These are phyloP conservation scores for Lichtheimia ornata DNA, from an alignment of 371 early-diverging fungal species.

Conservation along the genomic window DNA sequence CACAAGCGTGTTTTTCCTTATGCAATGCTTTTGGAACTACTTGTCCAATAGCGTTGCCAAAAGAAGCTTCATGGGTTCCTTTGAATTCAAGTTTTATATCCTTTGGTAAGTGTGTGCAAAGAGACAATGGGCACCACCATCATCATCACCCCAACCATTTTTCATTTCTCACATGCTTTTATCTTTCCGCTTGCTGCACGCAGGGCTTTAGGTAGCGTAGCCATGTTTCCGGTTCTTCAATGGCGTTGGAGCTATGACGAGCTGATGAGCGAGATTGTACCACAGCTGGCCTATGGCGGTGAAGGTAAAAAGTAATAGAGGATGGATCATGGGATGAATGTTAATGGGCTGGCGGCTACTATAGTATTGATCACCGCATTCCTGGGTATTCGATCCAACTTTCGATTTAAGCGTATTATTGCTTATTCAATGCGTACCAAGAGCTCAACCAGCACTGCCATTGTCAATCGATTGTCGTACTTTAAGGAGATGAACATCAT, in stretches of 20 bases:
- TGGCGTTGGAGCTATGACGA: slow-evolving; percentile 35
- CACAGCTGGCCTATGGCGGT: slow-evolving; percentile 44
- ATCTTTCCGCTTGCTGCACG: neutral
- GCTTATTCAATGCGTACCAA: neutral
- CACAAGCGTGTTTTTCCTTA: slow-evolving; percentile 28
- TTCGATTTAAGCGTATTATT: slow-evolving; percentile 30
- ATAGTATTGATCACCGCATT: slow-evolving; percentile 35
- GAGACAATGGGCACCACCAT: neutral
- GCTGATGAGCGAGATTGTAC: slow-evolving; percentile 33
- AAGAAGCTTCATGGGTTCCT: slow-evolving; percentile 34
- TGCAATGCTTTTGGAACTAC: slow-evolving; percentile 42
- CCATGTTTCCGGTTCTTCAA: slow-evolving; percentile 49
- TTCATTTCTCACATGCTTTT: slow-evolving; percentile 1
- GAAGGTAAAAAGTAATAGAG: slow-evolving; percentile 26
- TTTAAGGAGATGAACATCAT: slow-evolving; percentile 53
- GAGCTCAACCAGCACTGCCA: neutral
- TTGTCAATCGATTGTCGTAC: slow-evolving; percentile 33
- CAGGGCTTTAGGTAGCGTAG: slow-evolving; percentile 43
- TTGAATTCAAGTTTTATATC: slow-evolving; percentile 37
- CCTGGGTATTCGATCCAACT: slow-evolving; percentile 44
- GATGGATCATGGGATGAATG: too few relatives aligned
- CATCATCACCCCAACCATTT: neutral
- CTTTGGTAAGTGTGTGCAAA: slow-evolving; percentile 25
- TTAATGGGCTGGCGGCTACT: too few relatives aligned
- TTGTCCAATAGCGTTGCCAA: slow-evolving; percentile 29